Evolutionary conservation across 257 asterid genomes (phyloP), one percentile per base, ranked within the genome.

Genomic region (Hygrophila difformis): DNA sequence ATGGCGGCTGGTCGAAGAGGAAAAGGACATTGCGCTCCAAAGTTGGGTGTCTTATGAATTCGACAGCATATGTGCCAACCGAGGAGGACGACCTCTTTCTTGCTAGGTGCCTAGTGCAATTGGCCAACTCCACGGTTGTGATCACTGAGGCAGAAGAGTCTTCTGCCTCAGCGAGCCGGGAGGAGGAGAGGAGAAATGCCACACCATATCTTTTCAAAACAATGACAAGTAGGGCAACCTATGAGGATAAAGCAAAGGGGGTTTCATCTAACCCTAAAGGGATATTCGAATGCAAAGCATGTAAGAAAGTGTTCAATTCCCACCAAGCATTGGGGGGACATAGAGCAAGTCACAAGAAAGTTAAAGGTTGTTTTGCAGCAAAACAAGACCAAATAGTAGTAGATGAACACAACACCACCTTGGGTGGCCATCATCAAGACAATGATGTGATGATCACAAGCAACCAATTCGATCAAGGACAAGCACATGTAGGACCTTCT

Each of bases 261-360:
- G 48, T 53, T 26, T 55, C 76, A 0, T n/a, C n/a, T n/a, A 60
- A n/a, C n/a, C n/a, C n/a, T n/a, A n/a, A n/a, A n/a, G n/a, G n/a
- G n/a, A n/a, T n/a, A 63, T 88, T 88, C 38, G 96, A 85, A 60
- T 89, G 98, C 62, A 82, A 85, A 55, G 93, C 94, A 4, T 89
- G 98, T 70, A 82, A 79, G 57, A 89, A 82, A 65, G 92, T 85
- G n/a, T 89, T 85, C 67, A 82, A 74, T 47, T 89, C 98, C 5
- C 98, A 89, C 53, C 96, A 89, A 63, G 98, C 98, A 4, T 55
- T 89, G 8, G 98, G 98, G 0, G 98, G 98, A 0, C 94, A 89
- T 12, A 68, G 94, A 31, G 98, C 98, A 0, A 89, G 96, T 49
- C 98, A 89, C 69, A 85, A 89, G 51, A 85, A 82, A 69, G 88